Conservation (phyloP, 1,284 basidiomycete genomes). For the Ustilago vetiveriae region DNA sequence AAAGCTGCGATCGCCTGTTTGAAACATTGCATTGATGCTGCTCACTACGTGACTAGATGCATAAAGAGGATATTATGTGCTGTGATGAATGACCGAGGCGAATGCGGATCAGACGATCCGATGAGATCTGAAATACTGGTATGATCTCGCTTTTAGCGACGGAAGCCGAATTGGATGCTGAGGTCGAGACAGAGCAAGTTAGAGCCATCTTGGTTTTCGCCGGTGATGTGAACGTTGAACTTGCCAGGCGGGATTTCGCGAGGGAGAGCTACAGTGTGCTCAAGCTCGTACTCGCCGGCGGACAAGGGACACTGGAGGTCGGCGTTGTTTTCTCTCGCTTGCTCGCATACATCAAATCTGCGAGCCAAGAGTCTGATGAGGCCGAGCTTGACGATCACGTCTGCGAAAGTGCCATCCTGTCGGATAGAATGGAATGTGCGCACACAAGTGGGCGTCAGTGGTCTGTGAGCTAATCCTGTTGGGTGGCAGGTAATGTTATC, state of each 20-base stretch:
- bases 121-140: too few species aligned
- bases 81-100: too few species aligned
- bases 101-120: too few species aligned
- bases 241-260: slow-evolving; percentile 71
- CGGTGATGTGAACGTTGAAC: slow-evolving; percentile 79
- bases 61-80: too few species aligned
- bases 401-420: slow-evolving; percentile 58
- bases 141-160: slow-evolving; percentile 6
- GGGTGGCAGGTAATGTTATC: too few species aligned
- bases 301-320: slow-evolving; percentile 61
- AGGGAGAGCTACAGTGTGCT: slow-evolving; percentile 61
- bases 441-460: too few species aligned
- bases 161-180: slow-evolving; percentile 71
- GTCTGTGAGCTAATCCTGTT: too few species aligned
- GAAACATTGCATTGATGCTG: too few species aligned
- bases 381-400: slow-evolving; percentile 64
- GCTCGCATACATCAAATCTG: slow-evolving; percentile 62
- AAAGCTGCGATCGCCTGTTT: too few species aligned
- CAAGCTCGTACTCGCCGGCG: slow-evolving; percentile 57
- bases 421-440: background rate
- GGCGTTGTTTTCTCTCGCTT: slow-evolving; percentile 57
- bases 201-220: slow-evolving; percentile 80
- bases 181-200: slow-evolving; percentile 84
- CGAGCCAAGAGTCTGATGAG: slow-evolving; percentile 57
- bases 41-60: too few species aligned